A percentile compares a stretch with the other conserved stretches of the same genome.
phyloP scores from a whole-genome alignment of 208 protist species.

The Leishmania lainsoni region DNA sequence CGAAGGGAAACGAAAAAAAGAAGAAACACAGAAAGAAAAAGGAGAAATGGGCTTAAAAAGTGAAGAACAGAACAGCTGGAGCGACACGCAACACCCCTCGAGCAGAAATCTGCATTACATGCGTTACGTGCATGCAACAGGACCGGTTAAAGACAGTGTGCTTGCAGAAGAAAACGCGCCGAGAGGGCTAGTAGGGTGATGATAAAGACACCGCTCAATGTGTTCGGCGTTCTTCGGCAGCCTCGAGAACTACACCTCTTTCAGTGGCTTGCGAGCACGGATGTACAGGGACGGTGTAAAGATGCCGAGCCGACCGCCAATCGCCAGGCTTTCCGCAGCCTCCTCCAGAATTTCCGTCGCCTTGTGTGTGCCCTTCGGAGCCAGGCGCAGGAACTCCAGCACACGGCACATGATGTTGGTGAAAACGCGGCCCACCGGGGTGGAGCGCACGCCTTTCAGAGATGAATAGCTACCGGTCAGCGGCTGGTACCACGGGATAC shows the following conservation, averaged over 20 bases:
- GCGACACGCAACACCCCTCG: not conserved
- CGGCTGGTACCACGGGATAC: constrained; percentile 90
- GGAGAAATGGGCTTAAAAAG: not conserved
- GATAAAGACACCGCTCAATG: not conserved
- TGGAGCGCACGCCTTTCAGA: constrained; percentile 76
- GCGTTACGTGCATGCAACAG: not conserved
- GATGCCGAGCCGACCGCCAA: constrained; percentile 87
- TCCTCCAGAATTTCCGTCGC: constrained; percentile 89
- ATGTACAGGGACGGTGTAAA: constrained; percentile 95
- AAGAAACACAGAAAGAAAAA: not conserved
- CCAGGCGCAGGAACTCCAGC: constrained; percentile 75
- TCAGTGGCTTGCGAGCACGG: constrained; percentile 83
- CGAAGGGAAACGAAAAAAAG: too few species aligned
- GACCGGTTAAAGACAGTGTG: not conserved
- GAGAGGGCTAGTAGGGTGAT: not conserved
- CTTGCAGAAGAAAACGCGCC: not conserved
- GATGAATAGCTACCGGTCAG: constrained; percentile 75
- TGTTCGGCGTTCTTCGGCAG: not conserved
- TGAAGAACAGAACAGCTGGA: not conserved
- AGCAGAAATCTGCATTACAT: not conserved
- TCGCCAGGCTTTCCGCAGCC: constrained; percentile 89
- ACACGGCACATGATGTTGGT: constrained; percentile 81
- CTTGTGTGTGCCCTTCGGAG: constrained; percentile 81
- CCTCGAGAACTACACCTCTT: not conserved
- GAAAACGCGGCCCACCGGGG: constrained; percentile 77